A percentile compares a stretch with the other conserved stretches of the same genome.
These are phyloP conservation scores for Euphorbia peplus DNA, from an alignment of 345 rosid genomes.

Conservation along the genomic window DNA sequence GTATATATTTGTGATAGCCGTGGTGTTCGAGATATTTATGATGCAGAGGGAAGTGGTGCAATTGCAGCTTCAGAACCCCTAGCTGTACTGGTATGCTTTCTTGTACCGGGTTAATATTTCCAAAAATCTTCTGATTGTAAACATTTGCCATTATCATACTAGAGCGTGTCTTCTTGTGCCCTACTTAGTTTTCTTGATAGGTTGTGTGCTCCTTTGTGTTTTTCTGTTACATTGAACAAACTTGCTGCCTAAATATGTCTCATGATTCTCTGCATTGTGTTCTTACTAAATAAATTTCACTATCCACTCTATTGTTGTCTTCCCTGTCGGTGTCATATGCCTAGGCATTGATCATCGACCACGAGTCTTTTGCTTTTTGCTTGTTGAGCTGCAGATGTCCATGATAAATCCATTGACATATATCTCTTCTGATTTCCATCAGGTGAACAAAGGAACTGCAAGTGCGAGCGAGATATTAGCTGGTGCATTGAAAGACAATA, in stretches of 20 bases:
- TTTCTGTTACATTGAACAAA: too few species aligned
- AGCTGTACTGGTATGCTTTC: conserved; percentile 61
- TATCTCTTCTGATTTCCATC: conserved; percentile 19
- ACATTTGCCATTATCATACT: background rate
- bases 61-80: conserved; percentile 78
- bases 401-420: background rate
- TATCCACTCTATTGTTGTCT: background rate
- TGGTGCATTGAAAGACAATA: conserved; percentile 92
- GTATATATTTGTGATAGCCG: conserved; percentile 84
- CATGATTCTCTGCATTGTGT: background rate
- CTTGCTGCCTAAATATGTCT: background rate
- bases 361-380: background rate
- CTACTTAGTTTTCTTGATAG: background rate
- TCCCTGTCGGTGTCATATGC: background rate
- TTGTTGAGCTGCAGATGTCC: background rate
- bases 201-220: background rate
- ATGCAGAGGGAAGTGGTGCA: conserved; percentile 80
- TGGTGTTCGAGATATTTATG: conserved; percentile 88
- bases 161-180: background rate
- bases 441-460: conserved; percentile 98
- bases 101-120: background rate
- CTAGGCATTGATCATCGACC: background rate
- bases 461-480: conserved; percentile 98
- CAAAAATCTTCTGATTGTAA: background rate
- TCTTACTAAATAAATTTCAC: background rate